Base-by-base conservation (phyloP, 2,329 filamentous ascomycete genomes). In the Microascus cirrosus region DNA sequence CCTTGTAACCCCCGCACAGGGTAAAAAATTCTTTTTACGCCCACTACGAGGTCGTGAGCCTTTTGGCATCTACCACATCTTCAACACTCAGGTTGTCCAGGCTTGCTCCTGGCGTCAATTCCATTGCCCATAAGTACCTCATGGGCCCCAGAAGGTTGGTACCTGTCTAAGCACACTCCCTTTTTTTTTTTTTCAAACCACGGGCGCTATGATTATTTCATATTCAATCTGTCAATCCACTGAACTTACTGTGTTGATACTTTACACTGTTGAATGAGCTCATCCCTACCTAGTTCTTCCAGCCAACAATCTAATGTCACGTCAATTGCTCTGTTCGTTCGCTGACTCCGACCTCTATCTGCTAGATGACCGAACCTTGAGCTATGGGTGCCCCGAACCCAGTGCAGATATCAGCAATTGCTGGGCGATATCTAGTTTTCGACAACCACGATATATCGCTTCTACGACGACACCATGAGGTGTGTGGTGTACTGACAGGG, bases 371-470 rank as follows among this genome's bases (percentile, higher is more conserved):
- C 20, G n/a, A 8, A 22, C 45, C 45, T 24, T 50, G 45, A 50
- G 20, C 45, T 12, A 50, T 50, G 45, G 20, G 45, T 5, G n/a
- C 20, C 45, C n/a, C 45, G 15, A 35, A 52, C 7, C 45, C 20
- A 25, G 32, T 57, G 11, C 24, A 51, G 35, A 94, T 97, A 67
- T 93, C 89, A 63, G 79, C 82, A 68, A 84, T 96, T 60, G 85
- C 85, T 53, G 85, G 86, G 64, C 86, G 89, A 63, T 96, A 93
- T 74, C 83, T 96, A 60, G 78, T 99, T 64, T 97, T 96, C 77
- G 90, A 95, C 69, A 83, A 90, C 65, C 83, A 91, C 67, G 84
- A 85, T 62, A 87, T 91, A 60, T 85, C 87, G 65, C 81, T 86
- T 69, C 78, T 96, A 61, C 88, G 94, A 63, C 84, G 89, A 61